Percentiles rank a stretch among this genome's conserved stretches.
Conservation (phyloP, 1,284 basidiomycete species). For the Tylopilus sp. region DNA sequence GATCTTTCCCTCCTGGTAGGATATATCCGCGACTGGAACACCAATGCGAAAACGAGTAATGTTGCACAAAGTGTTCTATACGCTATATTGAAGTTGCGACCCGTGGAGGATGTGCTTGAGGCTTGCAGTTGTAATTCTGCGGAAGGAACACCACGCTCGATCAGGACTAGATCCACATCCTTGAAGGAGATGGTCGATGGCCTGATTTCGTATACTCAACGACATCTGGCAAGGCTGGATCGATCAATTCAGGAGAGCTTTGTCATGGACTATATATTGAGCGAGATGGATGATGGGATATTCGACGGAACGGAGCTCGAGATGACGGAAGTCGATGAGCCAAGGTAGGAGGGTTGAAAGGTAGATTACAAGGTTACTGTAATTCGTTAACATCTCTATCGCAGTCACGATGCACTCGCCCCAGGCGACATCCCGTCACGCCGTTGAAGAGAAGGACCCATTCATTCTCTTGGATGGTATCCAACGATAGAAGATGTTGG, state of each 20-base stretch:
- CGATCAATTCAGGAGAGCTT: conserved; percentile 89
- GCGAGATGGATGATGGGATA: conserved; percentile 86
- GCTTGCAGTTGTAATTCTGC: conserved; percentile 54
- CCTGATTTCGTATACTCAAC: conserved; percentile 88
- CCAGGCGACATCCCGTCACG: conserved; percentile 61
- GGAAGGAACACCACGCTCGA: conserved; percentile 15
- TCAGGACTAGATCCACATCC: conserved; percentile 40
- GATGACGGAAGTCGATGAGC: conserved; percentile 43
- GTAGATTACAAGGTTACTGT: conserved; percentile 13
- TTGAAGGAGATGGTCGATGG: conserved; percentile 79
- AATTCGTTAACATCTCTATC: neutral
- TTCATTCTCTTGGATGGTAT: conserved; percentile 50
- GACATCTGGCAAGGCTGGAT: conserved; percentile 84
- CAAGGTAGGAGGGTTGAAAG: conserved; percentile 10
- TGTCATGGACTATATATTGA: conserved; percentile 86
- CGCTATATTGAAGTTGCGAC: conserved; percentile 72
- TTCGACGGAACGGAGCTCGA: conserved; percentile 45
- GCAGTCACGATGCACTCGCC: conserved; percentile 27
- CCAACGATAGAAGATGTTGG: conserved; percentile 38
- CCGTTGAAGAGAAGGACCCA: conserved; percentile 66
- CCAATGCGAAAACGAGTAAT: conserved; percentile 77
- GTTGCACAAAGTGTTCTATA: conserved; percentile 86
- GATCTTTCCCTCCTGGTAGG: conserved; percentile 80
- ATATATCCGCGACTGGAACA: conserved; percentile 92
- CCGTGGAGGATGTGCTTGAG: conserved; percentile 67